Conservation (phyloP, 2,329 filamentous ascomycete species). For the Fusarium sp. region DNA sequence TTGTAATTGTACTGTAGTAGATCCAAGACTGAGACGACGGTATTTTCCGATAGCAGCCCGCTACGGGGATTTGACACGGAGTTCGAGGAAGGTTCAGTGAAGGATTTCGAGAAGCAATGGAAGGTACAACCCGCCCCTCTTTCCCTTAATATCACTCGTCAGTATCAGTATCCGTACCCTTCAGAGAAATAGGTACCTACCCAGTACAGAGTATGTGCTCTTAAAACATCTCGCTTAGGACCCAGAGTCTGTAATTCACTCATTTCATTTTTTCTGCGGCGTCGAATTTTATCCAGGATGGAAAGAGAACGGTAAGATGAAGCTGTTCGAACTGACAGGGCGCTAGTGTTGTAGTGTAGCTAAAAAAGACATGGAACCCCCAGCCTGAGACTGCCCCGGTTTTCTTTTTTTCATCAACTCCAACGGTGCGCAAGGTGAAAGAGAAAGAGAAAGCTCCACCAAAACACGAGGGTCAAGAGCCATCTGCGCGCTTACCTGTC, state of each 20-base stretch:
- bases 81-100: neutral
- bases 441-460: slow-evolving; percentile 8
- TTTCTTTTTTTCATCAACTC: slow-evolving; percentile 13
- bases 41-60: slow-evolving; percentile 5
- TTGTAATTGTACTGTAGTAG: neutral
- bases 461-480: slow-evolving; percentile 1
- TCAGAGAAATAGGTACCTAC: neutral
- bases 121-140: neutral
- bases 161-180: neutral
- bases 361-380: slow-evolving; percentile 28
- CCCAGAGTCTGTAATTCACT: neutral
- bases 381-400: slow-evolving; percentile 30
- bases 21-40: slow-evolving; percentile 1
- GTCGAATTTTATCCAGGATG: neutral
- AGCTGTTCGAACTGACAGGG: slow-evolving; percentile 7
- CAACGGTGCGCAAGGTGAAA: slow-evolving; percentile 25
- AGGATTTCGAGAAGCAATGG: slow-evolving; percentile 6
- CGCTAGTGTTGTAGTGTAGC: neutral
- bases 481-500: neutral
- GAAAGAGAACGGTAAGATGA: slow-evolving; percentile 11
- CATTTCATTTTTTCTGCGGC: neutral
- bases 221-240: neutral
- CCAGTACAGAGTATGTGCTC: neutral
- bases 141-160: neutral
- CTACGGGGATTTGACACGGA: slow-evolving; percentile 4